Percentiles rank a stretch among this genome's conserved stretches.
phyloP scores from a whole-genome alignment of 805 yeast genomes.

The Diddensiella caesifluorescens region DNA sequence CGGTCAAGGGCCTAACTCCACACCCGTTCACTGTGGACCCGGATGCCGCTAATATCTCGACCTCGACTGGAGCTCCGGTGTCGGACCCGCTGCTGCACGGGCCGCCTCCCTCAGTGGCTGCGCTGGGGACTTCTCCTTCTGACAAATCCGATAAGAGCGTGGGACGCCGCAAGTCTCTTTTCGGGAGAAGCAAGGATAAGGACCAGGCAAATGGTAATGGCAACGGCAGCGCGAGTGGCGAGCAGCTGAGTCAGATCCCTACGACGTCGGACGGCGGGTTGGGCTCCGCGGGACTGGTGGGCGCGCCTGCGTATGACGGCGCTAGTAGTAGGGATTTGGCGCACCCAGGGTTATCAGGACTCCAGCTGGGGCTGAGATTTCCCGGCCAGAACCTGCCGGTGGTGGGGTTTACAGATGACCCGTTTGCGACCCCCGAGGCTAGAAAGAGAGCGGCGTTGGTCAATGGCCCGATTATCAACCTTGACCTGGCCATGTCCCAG shows the following conservation, averaged over 20 bases:
- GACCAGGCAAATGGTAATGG: not conserved
- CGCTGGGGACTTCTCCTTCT: not conserved
- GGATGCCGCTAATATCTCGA: slow-evolving; percentile 16
- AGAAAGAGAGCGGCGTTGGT: slow-evolving; percentile 72
- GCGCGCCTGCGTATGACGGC: slow-evolving; percentile 8
- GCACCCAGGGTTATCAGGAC: slow-evolving; percentile 27
- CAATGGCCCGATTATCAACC: slow-evolving; percentile 76
- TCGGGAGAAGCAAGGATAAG: slow-evolving; percentile 4
- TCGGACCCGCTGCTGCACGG: slow-evolving; percentile 2
- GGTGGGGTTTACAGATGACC: slow-evolving; percentile 41
- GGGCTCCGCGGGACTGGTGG: too few relatives aligned
- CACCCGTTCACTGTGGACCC: slow-evolving; percentile 32
- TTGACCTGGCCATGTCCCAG: slow-evolving; percentile 59
- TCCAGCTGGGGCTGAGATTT: slow-evolving; percentile 35
- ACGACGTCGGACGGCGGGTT: not conserved
- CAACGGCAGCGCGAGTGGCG: not conserved
- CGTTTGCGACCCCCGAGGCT: slow-evolving; percentile 53
- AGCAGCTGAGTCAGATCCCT: not conserved
- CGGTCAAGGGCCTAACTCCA: slow-evolving; percentile 30
- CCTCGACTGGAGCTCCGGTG: slow-evolving; percentile 13
- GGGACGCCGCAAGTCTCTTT: slow-evolving; percentile 4
- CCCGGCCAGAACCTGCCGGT: slow-evolving; percentile 43
- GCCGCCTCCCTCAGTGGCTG: not conserved
- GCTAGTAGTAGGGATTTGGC: slow-evolving; percentile 1
- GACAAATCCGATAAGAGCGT: not conserved